Evolutionary conservation across 106 monocot species (phyloP).

Genomic region (Dioscorea dumetorum): DNA sequence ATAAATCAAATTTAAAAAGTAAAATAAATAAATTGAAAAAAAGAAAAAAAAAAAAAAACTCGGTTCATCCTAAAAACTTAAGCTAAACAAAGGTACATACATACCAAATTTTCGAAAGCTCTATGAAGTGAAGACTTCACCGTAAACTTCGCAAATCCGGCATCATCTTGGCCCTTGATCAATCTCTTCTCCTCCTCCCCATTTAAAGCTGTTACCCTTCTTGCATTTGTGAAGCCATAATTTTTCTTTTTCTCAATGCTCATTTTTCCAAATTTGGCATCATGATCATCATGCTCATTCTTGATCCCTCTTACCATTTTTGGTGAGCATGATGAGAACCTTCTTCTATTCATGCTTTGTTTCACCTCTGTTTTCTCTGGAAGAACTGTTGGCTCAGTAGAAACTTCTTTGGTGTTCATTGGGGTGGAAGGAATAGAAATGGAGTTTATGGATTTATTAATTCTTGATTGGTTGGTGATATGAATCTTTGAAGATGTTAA

Average conservation of each 20-base stretch:
- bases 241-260: too few relatives aligned
- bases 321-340: background rate
- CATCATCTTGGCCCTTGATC: background rate
- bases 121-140: background rate
- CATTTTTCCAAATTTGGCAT: too few relatives aligned
- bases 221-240: background rate
- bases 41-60: too few relatives aligned
- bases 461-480: too few relatives aligned
- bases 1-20: too few relatives aligned
- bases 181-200: background rate
- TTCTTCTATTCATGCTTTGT: background rate
- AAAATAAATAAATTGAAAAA: too few relatives aligned
- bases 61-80: too few relatives aligned
- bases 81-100: too few relatives aligned
- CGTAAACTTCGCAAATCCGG: background rate
- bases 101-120: slow-evolving; percentile 5
- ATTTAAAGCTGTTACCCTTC: background rate
- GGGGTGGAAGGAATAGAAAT: background rate
- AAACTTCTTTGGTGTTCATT: too few relatives aligned
- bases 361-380: background rate
- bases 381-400: background rate
- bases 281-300: too few relatives aligned
- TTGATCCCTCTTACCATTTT: background rate
- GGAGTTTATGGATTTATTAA: background rate
- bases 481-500: too few relatives aligned